These are phyloP conservation scores for Xerocomus brunneocitrinus DNA, from an alignment of 768 basidiomycete species.

Conservation along the genomic window DNA sequence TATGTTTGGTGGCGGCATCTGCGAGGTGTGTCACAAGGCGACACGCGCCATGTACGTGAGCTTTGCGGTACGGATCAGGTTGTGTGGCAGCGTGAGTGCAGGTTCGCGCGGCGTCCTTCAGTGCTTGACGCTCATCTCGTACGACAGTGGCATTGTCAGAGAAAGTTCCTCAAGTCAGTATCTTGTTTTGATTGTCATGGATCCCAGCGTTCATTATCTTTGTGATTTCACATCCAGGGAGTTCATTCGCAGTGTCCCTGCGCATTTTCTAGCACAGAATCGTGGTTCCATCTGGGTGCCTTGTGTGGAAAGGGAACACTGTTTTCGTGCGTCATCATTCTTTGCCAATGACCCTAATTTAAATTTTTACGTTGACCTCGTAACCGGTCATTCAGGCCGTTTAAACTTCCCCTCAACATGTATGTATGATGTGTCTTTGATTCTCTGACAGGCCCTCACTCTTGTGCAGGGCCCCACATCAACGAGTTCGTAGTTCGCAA, in stretches of 20 bases:
- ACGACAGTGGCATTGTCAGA: constrained; percentile 22
- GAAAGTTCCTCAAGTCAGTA: constrained; percentile 15
- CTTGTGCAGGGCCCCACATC: constrained; percentile 18
- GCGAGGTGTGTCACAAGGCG: constrained; percentile 47
- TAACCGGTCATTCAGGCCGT: constrained; percentile 1
- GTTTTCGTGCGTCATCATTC: constrained; percentile 18
- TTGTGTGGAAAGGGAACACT: constrained; percentile 16
- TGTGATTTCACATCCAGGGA: constrained; percentile 6
- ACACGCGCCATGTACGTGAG: constrained; percentile 41
- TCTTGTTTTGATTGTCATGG: background rate
- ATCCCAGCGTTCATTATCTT: background rate
- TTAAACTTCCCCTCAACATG: background rate
- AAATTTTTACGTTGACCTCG: background rate
- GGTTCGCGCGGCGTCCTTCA: background rate
- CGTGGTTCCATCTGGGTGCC: constrained; percentile 17
- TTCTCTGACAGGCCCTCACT: background rate
- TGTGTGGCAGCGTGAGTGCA: constrained; percentile 40
- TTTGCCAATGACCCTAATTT: background rate
- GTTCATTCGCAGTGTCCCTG: constrained; percentile 4
- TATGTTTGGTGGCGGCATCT: constrained; percentile 53
- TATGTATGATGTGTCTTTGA: constrained; percentile 5
- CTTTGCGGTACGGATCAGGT: constrained; percentile 42
- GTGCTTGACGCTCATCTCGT: background rate
- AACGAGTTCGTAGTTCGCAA: constrained; percentile 13
- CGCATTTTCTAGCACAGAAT: background rate